phyloP scores from a whole-genome alignment of 2,329 filamentous ascomycete species.

The Penicillium sp. region DNA sequence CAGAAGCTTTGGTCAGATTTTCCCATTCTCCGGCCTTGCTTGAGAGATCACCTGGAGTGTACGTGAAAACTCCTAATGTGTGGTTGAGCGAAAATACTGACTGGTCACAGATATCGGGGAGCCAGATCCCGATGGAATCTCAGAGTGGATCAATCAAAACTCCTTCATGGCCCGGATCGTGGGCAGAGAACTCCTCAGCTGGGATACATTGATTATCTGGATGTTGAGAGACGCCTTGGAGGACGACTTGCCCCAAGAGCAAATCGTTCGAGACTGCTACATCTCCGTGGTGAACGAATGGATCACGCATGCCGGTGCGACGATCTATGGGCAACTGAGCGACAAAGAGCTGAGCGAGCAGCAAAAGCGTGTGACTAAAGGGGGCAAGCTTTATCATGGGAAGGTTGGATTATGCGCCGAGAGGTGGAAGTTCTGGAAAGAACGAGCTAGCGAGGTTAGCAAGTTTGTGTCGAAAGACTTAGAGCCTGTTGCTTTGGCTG shows the following conservation, averaged over 20 bases:
- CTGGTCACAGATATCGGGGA: background rate
- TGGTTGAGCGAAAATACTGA: background rate
- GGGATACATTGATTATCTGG: constrained; percentile 4
- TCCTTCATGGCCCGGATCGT: constrained; percentile 8
- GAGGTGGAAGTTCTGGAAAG: constrained; percentile 4
- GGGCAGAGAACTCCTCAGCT: background rate
- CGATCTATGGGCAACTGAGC: constrained; percentile 3
- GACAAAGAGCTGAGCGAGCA: constrained; percentile 2
- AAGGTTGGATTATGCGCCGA: background rate
- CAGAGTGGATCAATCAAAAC: constrained; percentile 9
- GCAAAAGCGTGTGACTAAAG: constrained; percentile 3
- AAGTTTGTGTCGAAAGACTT: background rate
- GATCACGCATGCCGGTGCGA: constrained; percentile 3
- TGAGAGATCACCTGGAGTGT: constrained; percentile 7
- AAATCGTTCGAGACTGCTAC: constrained; percentile 6
- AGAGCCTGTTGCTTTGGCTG: background rate
- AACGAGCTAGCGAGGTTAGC: background rate
- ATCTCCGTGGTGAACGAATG: constrained; percentile 2
- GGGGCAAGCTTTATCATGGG: constrained; percentile 1
- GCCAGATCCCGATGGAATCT: constrained; percentile 2
- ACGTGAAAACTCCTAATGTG: background rate
- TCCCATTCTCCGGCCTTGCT: constrained; percentile 2
- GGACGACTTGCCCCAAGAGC: background rate
- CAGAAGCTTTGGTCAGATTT: constrained; percentile 3
- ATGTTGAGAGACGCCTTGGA: constrained; percentile 5